phyloP scores from a whole-genome alignment of 2,329 filamentous ascomycete genomes.

The Colletotrichum sp. region DNA sequence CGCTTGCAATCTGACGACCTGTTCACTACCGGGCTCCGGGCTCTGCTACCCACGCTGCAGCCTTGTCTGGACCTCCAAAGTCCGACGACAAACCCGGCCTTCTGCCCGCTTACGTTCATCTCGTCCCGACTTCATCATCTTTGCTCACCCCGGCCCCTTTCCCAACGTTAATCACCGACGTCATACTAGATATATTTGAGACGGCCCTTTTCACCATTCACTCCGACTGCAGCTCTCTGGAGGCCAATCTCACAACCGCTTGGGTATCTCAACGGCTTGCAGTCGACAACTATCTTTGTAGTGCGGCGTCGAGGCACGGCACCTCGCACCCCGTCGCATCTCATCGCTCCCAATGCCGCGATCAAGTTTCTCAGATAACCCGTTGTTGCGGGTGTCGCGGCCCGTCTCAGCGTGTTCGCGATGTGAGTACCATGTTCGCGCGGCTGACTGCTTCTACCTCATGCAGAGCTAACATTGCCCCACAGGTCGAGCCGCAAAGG shows the following conservation, averaged over 20 bases:
- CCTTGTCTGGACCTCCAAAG: background rate
- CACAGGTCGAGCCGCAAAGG: constrained; percentile 82
- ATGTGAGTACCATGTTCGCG: constrained; percentile 52
- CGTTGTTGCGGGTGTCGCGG: constrained; percentile 74
- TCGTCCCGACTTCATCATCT: background rate
- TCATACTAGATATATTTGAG: background rate
- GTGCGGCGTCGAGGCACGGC: background rate
- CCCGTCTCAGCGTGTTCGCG: constrained; percentile 82
- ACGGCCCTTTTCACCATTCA: background rate
- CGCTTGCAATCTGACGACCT: background rate
- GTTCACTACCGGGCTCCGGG: background rate
- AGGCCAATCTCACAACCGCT: background rate
- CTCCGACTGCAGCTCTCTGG: background rate
- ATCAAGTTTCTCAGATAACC: constrained; percentile 57
- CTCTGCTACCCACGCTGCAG: background rate
- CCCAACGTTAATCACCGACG: background rate
- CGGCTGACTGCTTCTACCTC: constrained; percentile 17
- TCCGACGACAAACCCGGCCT: background rate
- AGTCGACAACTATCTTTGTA: background rate
- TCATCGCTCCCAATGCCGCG: constrained; percentile 41
- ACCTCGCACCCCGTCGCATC: constrained; percentile 4
- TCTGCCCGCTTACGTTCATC: background rate
- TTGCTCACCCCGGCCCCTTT: background rate
- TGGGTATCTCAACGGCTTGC: background rate
- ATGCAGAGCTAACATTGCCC: constrained; percentile 19